Percentiles rank a stretch among this genome's conserved stretches.
These are phyloP conservation scores for Stygiomarasmius scandens DNA, from an alignment of 1,284 basidiomycete genomes.

Conservation along the genomic window DNA sequence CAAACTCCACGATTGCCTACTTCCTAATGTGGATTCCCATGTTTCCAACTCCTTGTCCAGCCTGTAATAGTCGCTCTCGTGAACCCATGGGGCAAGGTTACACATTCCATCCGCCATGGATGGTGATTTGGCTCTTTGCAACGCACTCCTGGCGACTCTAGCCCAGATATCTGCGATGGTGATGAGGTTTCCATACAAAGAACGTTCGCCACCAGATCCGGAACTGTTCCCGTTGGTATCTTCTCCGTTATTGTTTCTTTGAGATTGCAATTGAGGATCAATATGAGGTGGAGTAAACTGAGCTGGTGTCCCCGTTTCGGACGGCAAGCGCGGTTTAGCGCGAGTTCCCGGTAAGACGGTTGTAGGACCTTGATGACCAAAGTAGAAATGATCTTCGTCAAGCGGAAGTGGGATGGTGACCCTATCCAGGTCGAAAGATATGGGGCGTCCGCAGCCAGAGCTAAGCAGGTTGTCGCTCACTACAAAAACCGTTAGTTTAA, in stretches of 20 bases:
- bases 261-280: slow-evolving; percentile 15
- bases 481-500: slow-evolving; percentile 1
- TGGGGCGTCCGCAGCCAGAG: slow-evolving; percentile 17
- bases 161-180: slow-evolving; percentile 21
- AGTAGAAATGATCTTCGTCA: slow-evolving; percentile 21
- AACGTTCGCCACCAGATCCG: slow-evolving; percentile 13
- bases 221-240: slow-evolving; percentile 4
- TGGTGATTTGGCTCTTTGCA: slow-evolving; percentile 13
- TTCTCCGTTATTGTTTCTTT: background rate
- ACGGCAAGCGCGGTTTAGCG: slow-evolving; percentile 9
- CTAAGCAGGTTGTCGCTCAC: slow-evolving; percentile 19
- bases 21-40: slow-evolving; percentile 17
- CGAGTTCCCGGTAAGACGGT: slow-evolving; percentile 16
- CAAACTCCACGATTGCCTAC: slow-evolving; percentile 17
- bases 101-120: background rate
- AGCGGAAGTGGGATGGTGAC: slow-evolving; percentile 20
- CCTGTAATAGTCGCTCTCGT: slow-evolving; percentile 16
- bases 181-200: slow-evolving; percentile 18
- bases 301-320: background rate
- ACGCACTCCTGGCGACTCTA: slow-evolving; percentile 18
- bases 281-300: slow-evolving; percentile 15
- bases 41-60: slow-evolving; percentile 12
- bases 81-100: slow-evolving; percentile 15
- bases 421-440: slow-evolving; percentile 18
- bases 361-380: slow-evolving; percentile 18